phyloP scores from a whole-genome alignment of 495 filamentous ascomycete species.

The Pyrenopolyporus hunteri region DNA sequence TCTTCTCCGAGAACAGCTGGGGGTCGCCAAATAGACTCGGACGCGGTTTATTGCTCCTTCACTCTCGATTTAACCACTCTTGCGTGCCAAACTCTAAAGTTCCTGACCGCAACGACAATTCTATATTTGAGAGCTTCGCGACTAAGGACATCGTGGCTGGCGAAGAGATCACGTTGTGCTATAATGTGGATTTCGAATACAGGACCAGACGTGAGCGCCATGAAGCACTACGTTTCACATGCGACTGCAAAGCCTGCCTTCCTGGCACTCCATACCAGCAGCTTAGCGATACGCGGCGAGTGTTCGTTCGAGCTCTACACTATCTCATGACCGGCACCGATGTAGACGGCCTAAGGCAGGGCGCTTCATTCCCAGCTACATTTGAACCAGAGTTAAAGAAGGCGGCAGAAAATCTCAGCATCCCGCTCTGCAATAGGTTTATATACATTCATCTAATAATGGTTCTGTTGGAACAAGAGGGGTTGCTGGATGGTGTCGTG shows the following conservation, averaged over 20 bases:
- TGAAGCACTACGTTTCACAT: neutral
- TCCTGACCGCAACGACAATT: neutral
- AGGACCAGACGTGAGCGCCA: neutral
- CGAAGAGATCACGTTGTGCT: neutral
- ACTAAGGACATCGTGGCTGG: neutral
- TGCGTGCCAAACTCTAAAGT: neutral
- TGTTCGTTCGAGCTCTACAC: neutral
- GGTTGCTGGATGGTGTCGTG: neutral
- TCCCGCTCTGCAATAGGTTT: neutral
- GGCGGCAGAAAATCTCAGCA: neutral
- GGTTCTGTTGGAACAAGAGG: neutral
- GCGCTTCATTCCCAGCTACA: neutral
- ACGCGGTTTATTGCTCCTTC: neutral
- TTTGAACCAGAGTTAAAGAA: neutral
- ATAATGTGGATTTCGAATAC: neutral
- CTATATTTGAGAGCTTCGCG: neutral
- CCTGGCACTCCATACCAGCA: neutral
- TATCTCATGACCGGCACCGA: neutral
- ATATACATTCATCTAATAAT: neutral
- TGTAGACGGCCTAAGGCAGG: neutral
- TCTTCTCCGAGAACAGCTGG: neutral
- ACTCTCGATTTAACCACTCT: slow-evolving; percentile 1
- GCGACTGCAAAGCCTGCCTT: neutral
- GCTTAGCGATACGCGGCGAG: neutral
- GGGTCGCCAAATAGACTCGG: no score